phyloP scores from a whole-genome alignment of 2,329 filamentous ascomycete genomes.

The Fusarium sublunatum region DNA sequence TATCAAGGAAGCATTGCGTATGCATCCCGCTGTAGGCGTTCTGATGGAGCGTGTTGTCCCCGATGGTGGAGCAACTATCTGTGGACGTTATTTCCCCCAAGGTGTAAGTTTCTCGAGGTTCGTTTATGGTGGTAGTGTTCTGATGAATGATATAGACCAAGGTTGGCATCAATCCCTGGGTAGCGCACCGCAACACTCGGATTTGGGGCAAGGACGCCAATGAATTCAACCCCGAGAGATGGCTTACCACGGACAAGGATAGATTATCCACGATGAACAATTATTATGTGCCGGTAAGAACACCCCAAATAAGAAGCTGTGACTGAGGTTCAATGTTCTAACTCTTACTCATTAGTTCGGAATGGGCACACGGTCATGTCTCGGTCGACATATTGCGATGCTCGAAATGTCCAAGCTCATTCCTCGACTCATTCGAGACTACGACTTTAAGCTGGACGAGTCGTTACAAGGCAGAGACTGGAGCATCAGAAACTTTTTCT shows the following conservation, averaged over 20 bases:
- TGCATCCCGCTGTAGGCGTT: conserved; percentile 25
- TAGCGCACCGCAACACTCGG: conserved; percentile 25
- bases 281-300: conserved; percentile 32
- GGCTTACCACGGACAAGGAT: conserved; percentile 10
- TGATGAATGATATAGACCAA: conserved; percentile 11
- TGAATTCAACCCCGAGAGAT: conserved; percentile 24
- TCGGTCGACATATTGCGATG: conserved; percentile 22
- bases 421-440: conserved; percentile 14
- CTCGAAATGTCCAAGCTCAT: conserved; percentile 31
- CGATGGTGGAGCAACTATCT: conserved; percentile 21
- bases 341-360: conserved; percentile 21
- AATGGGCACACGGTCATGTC: conserved; percentile 23
- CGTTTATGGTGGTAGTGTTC: neutral
- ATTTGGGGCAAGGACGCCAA: conserved; percentile 29
- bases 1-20: conserved; percentile 35
- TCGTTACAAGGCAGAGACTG: neutral
- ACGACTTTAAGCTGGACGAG: conserved; percentile 22
- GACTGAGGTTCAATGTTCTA: neutral
- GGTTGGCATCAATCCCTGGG: conserved; percentile 33
- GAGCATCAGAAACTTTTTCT: conserved; percentile 11
- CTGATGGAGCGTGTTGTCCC: conserved; percentile 28
- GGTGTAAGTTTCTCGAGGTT: conserved; percentile 13
- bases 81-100: conserved; percentile 25
- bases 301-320: too few species aligned
- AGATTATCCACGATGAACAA: conserved; percentile 25